A percentile compares a stretch with the other conserved stretches of the same genome.
phyloP scores from a whole-genome alignment of 805 yeast genomes.

The Blastobotrys terrestris region DNA sequence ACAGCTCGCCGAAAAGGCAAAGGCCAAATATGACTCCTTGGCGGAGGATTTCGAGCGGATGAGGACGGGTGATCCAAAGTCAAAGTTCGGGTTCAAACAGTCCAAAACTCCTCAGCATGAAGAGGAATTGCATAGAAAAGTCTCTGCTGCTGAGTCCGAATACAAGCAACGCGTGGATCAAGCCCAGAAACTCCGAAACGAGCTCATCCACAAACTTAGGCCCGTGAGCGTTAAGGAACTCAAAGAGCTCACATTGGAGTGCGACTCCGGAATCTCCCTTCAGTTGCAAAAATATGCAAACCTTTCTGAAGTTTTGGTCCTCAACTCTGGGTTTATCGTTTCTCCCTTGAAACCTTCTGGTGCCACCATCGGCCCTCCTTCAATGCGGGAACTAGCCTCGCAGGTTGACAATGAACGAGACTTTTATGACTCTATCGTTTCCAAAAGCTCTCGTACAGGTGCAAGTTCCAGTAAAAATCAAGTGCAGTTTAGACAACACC shows the following conservation, averaged over 20 bases:
- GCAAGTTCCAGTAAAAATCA: slow-evolving; percentile 25
- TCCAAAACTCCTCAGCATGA: slow-evolving; percentile 79
- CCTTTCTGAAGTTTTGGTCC: slow-evolving; percentile 72
- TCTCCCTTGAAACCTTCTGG: slow-evolving; percentile 54
- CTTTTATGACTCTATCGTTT: slow-evolving; percentile 57
- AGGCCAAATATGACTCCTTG: slow-evolving; percentile 63
- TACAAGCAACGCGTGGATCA: slow-evolving; percentile 70
- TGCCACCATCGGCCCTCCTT: slow-evolving; percentile 39
- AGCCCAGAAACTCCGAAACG: slow-evolving; percentile 68
- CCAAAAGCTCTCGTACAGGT: slow-evolving; percentile 22
- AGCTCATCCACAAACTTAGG: slow-evolving; percentile 63
- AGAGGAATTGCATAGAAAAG: slow-evolving; percentile 76
- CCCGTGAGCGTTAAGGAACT: slow-evolving; percentile 70
- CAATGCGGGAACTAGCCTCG: slow-evolving; percentile 73
- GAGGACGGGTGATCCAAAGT: slow-evolving; percentile 76
- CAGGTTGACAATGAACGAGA: slow-evolving; percentile 80
- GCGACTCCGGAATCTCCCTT: slow-evolving; percentile 83
- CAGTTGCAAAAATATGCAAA: slow-evolving; percentile 87
- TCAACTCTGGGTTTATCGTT: slow-evolving; percentile 79
- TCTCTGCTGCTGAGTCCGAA: slow-evolving; percentile 79
- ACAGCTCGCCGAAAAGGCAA: slow-evolving; percentile 81
- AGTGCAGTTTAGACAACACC: slow-evolving; percentile 30
- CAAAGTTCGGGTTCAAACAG: slow-evolving; percentile 72
- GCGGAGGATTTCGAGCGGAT: slow-evolving; percentile 85
- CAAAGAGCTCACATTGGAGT: slow-evolving; percentile 72